Evolutionary conservation across 495 filamentous ascomycete species (phyloP), one percentile per base, ranked within the genome.

Genomic region (Parmelia sp.): DNA sequence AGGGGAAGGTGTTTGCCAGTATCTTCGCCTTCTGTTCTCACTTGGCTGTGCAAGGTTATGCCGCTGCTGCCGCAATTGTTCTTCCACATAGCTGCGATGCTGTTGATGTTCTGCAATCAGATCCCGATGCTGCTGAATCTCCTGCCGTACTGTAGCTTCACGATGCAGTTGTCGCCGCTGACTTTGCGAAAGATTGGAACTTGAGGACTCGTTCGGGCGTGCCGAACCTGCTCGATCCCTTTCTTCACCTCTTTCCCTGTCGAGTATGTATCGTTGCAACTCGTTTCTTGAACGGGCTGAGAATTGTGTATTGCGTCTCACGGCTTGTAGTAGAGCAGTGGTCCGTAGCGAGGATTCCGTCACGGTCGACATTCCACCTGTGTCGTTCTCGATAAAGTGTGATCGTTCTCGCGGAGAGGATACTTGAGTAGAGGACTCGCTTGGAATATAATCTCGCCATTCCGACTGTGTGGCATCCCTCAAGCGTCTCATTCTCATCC

Each of bases 11-110:
- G 76, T 79, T 37, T 83, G 79, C 53, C 80, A 73, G 66, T 82
- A 78, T 57, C 77, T 69, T 64, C 83, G 76, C 59, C 83, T 78
- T 68, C 81, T 81, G 27, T 78, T 78, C 55, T 79, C 79, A 61
- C 78, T 68, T 27, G 82, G 74, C 56, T 78, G 60, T 9, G 35
- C 39, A 3, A 57, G n/a, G 14, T 49, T 60, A 33, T 66, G 59
- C 36, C 60, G 53, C 40, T 66, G 59, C 27, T 69, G 64, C 29
- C 63, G 59, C 27, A 65, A 19, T 56, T 68, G 65, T 27, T 68
- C 62, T 44, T 70, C 68, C 33, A 65, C 44, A 14, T 65, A 56
- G 21, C 27, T 63, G 10, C 57, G 62, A 29, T 56, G 58, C 60
- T 60, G 66, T 49, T 70, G 58, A 49, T 59, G 39, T 29, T 65